Percentiles rank a stretch among this genome's conserved stretches.
These are phyloP conservation scores for Debaryomyces coudertii DNA, from an alignment of 1,139 yeast genomes.

Conservation along the genomic window DNA sequence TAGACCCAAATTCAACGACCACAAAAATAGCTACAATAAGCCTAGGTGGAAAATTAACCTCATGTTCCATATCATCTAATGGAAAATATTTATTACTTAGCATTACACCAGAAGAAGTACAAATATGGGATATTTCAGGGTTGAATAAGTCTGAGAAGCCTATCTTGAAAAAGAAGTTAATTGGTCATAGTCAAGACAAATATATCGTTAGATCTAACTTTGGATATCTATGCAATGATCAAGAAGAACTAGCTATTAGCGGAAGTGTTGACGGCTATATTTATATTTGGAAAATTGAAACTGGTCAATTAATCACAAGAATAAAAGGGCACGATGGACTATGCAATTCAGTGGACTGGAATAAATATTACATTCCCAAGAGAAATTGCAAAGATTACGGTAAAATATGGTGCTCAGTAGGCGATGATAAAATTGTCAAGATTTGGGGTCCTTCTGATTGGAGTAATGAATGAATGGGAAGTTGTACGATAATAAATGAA, in stretches of 20 bases:
- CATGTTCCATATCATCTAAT: conserved; percentile 43
- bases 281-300: conserved; percentile 78
- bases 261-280: conserved; percentile 85
- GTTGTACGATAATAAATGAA: neutral
- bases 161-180: conserved; percentile 58
- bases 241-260: conserved; percentile 71
- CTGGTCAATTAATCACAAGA: conserved; percentile 68
- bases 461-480: conserved; percentile 6
- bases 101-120: conserved; percentile 77
- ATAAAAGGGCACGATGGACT: conserved; percentile 65
- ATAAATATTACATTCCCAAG: conserved; percentile 32
- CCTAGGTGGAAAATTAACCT: conserved; percentile 42
- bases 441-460: conserved; percentile 58
- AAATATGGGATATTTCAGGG: conserved; percentile 66
- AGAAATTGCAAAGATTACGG: conserved; percentile 39
- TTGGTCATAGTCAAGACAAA: conserved; percentile 73
- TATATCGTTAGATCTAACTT: conserved; percentile 78
- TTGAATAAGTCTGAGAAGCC: conserved; percentile 28
- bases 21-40: conserved; percentile 36
- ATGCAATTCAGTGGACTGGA: conserved; percentile 82
- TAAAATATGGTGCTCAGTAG: conserved; percentile 75
- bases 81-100: conserved; percentile 62
- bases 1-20: conserved; percentile 39
- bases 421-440: conserved; percentile 74
- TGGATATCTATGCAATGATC: conserved; percentile 52